These are phyloP conservation scores for Apiosordaria backusii DNA, from an alignment of 495 filamentous ascomycete genomes.

Conservation along the genomic window DNA sequence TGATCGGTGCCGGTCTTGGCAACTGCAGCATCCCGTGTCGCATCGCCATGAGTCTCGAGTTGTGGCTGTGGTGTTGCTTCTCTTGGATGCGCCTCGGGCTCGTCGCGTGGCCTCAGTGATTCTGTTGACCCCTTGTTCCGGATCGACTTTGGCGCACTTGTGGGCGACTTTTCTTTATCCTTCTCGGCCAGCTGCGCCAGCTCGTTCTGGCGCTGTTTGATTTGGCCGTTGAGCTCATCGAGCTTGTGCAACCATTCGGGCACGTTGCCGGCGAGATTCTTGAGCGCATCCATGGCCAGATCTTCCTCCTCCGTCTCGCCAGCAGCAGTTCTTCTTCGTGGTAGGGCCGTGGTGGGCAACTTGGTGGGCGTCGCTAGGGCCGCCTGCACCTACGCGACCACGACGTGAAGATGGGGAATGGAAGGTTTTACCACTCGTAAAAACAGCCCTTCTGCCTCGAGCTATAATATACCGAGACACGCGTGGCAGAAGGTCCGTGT, in stretches of 20 bases:
- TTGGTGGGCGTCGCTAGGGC: slow-evolving; percentile 28
- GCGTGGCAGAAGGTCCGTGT: neutral
- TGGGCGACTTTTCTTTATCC: slow-evolving; percentile 23
- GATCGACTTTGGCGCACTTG: slow-evolving; percentile 39
- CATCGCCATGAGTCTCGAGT: slow-evolving; percentile 5
- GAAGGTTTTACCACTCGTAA: neutral
- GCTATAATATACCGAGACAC: neutral
- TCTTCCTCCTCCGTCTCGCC: slow-evolving; percentile 31
- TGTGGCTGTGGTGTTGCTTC: slow-evolving; percentile 24
- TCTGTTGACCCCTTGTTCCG: slow-evolving; percentile 62
- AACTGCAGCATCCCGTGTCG: slow-evolving; percentile 12
- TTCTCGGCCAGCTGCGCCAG: slow-evolving; percentile 50
- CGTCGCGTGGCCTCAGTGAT: slow-evolving; percentile 55
- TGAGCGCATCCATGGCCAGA: slow-evolving; percentile 59
- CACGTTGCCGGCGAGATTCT: slow-evolving; percentile 58
- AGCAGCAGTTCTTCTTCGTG: slow-evolving; percentile 11
- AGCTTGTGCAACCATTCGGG: slow-evolving; percentile 66
- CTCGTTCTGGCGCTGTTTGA: slow-evolving; percentile 65
- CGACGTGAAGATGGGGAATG: neutral
- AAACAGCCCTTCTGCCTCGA: neutral
- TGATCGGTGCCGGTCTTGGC: slow-evolving; percentile 17
- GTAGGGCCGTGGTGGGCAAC: slow-evolving; percentile 26
- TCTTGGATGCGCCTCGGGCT: slow-evolving; percentile 36
- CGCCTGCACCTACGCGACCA: slow-evolving; percentile 26
- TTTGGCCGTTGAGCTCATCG: slow-evolving; percentile 65